These are phyloP conservation scores for Clonostachys chloroleuca DNA, from an alignment of 2,329 filamentous ascomycete species.

Conservation along the genomic window DNA sequence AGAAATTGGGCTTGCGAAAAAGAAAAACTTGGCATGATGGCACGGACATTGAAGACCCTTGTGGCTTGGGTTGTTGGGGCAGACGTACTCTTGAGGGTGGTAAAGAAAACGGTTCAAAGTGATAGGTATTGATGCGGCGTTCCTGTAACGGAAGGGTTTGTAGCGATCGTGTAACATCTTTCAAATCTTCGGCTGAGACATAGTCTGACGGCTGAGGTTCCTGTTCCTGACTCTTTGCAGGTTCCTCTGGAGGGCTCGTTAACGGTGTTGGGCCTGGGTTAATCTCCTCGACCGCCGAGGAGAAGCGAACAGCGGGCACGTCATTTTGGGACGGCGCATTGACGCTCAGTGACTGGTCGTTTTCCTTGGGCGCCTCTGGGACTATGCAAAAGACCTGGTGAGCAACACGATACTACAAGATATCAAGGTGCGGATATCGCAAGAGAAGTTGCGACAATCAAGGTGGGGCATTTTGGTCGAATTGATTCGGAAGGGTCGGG, in stretches of 20 bases:
- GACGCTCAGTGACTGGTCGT: no score
- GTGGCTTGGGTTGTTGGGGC: no score
- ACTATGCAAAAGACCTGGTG: no score
- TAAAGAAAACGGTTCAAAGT: constrained; percentile 86
- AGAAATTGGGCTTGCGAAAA: constrained; percentile 5
- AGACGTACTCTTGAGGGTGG: constrained; percentile 74
- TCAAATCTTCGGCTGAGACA: constrained; percentile 59
- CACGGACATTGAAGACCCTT: not conserved
- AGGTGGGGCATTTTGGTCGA: not conserved
- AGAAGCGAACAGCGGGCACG: constrained; percentile 62
- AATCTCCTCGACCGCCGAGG: constrained; percentile 67
- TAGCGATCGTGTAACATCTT: constrained; percentile 66
- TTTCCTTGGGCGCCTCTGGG: no score
- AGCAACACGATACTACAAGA: no score
- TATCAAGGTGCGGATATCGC: no score
- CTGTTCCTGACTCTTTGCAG: constrained; percentile 10
- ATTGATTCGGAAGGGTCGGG: not conserved
- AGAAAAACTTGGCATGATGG: constrained; percentile 6
- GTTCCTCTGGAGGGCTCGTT: no score
- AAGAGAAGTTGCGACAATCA: not conserved
- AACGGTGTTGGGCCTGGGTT: constrained; percentile 17
- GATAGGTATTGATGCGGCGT: constrained; percentile 77
- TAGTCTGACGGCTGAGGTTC: constrained; percentile 24
- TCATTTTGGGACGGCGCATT: not conserved
- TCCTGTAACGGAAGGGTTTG: constrained; percentile 76